phyloP scores from a whole-genome alignment of 192 early-diverging fungal genomes.

The Dimargaris xerosporica region DNA sequence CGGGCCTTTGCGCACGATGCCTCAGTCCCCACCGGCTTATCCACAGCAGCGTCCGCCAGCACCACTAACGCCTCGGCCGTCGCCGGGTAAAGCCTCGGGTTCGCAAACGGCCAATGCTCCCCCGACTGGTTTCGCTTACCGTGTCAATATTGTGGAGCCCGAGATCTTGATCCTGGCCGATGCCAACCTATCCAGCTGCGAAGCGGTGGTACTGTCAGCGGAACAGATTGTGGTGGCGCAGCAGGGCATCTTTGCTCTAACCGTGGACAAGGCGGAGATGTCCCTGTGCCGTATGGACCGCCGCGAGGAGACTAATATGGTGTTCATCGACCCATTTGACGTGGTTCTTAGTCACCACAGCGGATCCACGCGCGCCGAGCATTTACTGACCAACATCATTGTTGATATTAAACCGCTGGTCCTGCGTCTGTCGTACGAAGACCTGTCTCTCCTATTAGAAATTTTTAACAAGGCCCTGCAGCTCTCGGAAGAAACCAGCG shows the following conservation, averaged over 20 bases:
- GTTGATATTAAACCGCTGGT: slow-evolving; percentile 66
- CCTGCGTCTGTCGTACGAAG: slow-evolving; percentile 73
- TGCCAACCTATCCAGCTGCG: slow-evolving; percentile 45
- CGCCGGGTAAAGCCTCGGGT: background rate
- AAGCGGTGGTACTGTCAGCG: slow-evolving; percentile 78
- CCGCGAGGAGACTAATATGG: slow-evolving; percentile 55
- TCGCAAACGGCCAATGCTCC: background rate
- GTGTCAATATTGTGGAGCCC: slow-evolving; percentile 58
- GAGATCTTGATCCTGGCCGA: slow-evolving; percentile 79
- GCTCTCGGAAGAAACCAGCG: slow-evolving; percentile 28
- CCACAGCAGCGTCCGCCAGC: background rate
- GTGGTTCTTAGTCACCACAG: slow-evolving; percentile 65
- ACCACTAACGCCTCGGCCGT: background rate
- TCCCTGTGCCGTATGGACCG: slow-evolving; percentile 82
- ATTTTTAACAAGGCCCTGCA: slow-evolving; percentile 62
- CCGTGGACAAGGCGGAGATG: slow-evolving; percentile 72
- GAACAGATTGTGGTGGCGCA: slow-evolving; percentile 67
- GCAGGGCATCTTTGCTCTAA: slow-evolving; percentile 57
- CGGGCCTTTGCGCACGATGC: background rate
- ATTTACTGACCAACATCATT: slow-evolving; percentile 43
- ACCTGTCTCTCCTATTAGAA: slow-evolving; percentile 63
- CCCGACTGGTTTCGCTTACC: slow-evolving; percentile 38
- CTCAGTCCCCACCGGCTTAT: too few relatives aligned
- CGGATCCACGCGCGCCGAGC: slow-evolving; percentile 39
- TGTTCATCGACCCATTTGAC: slow-evolving; percentile 86